Conservation (phyloP, 1,139 yeast genomes). For the Taphrina flavorubra region DNA sequence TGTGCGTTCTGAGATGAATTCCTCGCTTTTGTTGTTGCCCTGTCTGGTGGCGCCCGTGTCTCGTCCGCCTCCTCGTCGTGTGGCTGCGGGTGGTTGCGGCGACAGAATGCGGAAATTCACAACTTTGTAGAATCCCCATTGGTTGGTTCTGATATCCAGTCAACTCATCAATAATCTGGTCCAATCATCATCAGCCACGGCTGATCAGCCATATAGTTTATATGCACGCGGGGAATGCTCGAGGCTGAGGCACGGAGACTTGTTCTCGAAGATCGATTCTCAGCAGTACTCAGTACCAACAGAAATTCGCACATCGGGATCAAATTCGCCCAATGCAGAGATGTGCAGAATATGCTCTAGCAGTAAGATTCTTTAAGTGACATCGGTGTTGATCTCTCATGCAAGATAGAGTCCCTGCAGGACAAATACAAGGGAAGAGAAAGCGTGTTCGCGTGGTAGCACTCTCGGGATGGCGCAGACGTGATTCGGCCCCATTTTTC, state of each 20-base stretch:
- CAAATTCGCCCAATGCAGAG: background rate
- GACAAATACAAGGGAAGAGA: background rate
- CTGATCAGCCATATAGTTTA: background rate
- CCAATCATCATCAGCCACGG: background rate
- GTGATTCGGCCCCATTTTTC: slow-evolving; percentile 7
- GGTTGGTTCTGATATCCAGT: background rate
- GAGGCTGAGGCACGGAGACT: no score
- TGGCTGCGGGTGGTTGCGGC: slow-evolving; percentile 10
- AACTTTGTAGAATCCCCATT: background rate
- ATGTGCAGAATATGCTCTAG: background rate
- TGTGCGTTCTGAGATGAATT: background rate
- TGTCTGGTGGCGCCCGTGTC: background rate
- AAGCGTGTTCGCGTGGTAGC: slow-evolving; percentile 10
- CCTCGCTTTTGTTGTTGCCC: slow-evolving; percentile 3
- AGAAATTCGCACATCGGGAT: no score
- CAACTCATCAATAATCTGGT: background rate
- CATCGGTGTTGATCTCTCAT: background rate
- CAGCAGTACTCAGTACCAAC: no score
- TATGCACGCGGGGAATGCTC: slow-evolving; percentile 16
- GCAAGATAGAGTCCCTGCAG: slow-evolving; percentile 5
- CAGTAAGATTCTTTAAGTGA: no score
- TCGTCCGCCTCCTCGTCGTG: background rate
- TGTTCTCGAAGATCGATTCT: no score
- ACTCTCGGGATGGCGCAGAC: slow-evolving; percentile 7
- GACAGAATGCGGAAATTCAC: background rate